A percentile compares a stretch with the other conserved stretches of the same genome.
Evolutionary conservation across 1,139 yeast species (phyloP).

Genomic region (Diutina rugosa): DNA sequence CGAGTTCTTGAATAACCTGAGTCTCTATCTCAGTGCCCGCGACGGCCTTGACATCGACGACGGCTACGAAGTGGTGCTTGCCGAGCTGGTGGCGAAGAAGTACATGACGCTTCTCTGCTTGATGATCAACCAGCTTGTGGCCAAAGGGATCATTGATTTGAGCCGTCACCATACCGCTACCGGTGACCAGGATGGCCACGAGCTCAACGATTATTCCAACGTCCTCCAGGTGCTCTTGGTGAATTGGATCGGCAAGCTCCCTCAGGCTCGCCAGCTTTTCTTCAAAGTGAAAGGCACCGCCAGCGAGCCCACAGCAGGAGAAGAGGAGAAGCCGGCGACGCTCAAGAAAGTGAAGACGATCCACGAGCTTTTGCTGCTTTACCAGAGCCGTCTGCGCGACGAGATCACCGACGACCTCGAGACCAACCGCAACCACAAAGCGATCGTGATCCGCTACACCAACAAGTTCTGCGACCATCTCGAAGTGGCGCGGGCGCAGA

Average conservation of each 20-base stretch:
- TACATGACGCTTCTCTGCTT: slow-evolving; percentile 43
- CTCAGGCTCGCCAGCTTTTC: slow-evolving; percentile 27
- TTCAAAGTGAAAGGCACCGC: slow-evolving; percentile 13
- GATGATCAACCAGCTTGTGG: slow-evolving; percentile 41
- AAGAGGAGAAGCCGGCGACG: not conserved
- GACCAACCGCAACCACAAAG: not conserved
- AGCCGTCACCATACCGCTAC: slow-evolving; percentile 7
- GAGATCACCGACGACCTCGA: not conserved
- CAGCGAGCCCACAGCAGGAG: not conserved
- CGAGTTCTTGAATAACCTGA: slow-evolving; percentile 48
- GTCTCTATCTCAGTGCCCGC: slow-evolving; percentile 21
- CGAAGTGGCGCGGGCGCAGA: not conserved
- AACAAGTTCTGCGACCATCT: not conserved
- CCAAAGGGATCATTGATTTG: slow-evolving; percentile 29
- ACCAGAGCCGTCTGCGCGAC: not conserved
- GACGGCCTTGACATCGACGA: slow-evolving; percentile 22
- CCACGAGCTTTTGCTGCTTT: not conserved
- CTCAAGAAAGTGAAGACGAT: not conserved
- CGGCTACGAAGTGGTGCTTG: slow-evolving; percentile 20
- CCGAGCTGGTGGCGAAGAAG: slow-evolving; percentile 33
- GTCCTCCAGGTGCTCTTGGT: slow-evolving; percentile 7
- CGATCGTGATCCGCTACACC: not conserved
- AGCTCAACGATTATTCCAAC: slow-evolving; percentile 7
- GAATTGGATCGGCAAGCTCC: slow-evolving; percentile 9
- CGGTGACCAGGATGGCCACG: slow-evolving; percentile 4